These are phyloP conservation scores for Pseudogymnoascus sp. DNA, from an alignment of 2,329 filamentous ascomycete species.

Conservation along the genomic window DNA sequence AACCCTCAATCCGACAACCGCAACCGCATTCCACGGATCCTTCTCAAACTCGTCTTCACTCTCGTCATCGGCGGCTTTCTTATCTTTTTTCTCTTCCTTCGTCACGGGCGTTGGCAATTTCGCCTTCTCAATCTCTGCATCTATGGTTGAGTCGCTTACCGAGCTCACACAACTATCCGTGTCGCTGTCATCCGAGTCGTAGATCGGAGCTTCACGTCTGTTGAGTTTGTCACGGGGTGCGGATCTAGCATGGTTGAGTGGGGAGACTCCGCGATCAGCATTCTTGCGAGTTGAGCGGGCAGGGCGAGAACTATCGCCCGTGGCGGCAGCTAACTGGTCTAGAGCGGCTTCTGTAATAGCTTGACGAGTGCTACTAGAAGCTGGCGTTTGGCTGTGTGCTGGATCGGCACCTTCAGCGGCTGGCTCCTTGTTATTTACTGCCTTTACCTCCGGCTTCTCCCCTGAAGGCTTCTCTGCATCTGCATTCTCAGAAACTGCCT, in stretches of 20 bases:
- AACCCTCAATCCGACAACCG: slow-evolving; percentile 53
- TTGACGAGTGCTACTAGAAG: background rate
- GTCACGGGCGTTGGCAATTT: background rate
- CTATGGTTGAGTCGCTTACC: slow-evolving; percentile 1
- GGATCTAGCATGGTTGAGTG: background rate
- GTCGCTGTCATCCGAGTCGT: background rate
- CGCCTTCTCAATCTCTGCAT: slow-evolving; percentile 4
- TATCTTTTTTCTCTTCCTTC: slow-evolving; percentile 7
- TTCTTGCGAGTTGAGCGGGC: background rate
- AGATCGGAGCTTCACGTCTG: background rate
- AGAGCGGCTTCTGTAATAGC: background rate
- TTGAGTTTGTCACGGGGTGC: background rate
- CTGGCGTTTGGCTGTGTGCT: background rate
- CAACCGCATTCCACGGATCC: slow-evolving; percentile 57
- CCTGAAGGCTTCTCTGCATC: slow-evolving; percentile 11
- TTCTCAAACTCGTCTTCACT: slow-evolving; percentile 48
- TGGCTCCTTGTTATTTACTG: slow-evolving; percentile 20
- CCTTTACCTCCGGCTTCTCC: slow-evolving; percentile 27
- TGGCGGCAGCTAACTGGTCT: background rate
- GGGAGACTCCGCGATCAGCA: background rate
- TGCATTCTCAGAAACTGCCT: slow-evolving; percentile 21
- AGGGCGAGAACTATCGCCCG: background rate
- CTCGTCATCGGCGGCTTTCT: slow-evolving; percentile 29
- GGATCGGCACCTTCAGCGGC: background rate
- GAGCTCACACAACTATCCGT: slow-evolving; percentile 5